Evolutionary conservation across 495 filamentous ascomycete species (phyloP).

Genomic region (Niebla homalea): DNA sequence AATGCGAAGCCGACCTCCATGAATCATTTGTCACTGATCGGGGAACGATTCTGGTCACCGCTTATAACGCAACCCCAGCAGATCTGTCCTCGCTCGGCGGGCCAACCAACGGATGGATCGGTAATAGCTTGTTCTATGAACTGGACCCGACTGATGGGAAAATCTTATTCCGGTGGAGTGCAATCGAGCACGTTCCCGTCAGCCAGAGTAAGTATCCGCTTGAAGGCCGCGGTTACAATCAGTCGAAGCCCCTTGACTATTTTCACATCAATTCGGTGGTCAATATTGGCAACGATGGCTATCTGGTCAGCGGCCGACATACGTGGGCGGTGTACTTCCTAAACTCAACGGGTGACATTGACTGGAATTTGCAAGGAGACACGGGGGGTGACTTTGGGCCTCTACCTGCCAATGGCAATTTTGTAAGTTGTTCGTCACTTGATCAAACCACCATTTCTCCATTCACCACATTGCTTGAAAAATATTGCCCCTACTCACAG

Average conservation of each 20-base stretch:
- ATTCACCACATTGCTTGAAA: no score
- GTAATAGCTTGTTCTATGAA: constrained; percentile 39
- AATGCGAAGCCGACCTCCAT: constrained; percentile 25
- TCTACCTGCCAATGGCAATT: constrained; percentile 14
- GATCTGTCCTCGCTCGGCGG: constrained; percentile 31
- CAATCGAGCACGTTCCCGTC: constrained; percentile 24
- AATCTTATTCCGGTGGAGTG: constrained; percentile 30
- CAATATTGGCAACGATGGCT: constrained; percentile 25
- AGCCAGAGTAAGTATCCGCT: constrained; percentile 1
- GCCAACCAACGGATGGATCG: constrained; percentile 34
- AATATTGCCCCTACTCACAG: no score
- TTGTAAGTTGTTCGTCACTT: constrained; percentile 2
- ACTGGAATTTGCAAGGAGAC: constrained; percentile 31
- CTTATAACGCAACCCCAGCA: constrained; percentile 30
- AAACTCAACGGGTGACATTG: constrained; percentile 24
- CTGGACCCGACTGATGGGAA: constrained; percentile 31
- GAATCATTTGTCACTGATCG: constrained; percentile 36
- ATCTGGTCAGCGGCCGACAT: constrained; percentile 26
- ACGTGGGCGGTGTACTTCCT: constrained; percentile 26
- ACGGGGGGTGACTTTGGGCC: constrained; percentile 30
- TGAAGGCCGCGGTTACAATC: constrained; percentile 7
- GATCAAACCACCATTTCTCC: no score
- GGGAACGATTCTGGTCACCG: constrained; percentile 37
- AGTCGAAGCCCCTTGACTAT: constrained; percentile 28
- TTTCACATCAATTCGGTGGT: constrained; percentile 37